Evolutionary conservation across 2,329 filamentous ascomycete species (phyloP), one percentile per base, ranked within the genome.

Genomic region (Paraconiothyrium brasiliense): DNA sequence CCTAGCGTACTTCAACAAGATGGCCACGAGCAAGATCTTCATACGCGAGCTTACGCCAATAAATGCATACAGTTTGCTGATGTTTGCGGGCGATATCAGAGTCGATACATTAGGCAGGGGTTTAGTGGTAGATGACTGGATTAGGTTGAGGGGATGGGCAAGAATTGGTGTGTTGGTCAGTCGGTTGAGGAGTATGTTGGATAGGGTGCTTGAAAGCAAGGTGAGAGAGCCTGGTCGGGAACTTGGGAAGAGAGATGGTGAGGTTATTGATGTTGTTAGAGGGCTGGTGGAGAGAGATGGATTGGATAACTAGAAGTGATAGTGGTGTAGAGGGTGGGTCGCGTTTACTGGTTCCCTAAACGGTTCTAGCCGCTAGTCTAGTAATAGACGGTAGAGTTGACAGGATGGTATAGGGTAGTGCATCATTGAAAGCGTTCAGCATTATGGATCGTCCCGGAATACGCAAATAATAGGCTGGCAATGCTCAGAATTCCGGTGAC

Each of bases 21-120:
- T 98, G 81, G 89, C 91, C 3, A 98, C 94, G 0, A 91, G 87
- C 75, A 98, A 98, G 82, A 88, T 97, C 2, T 98, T 97, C 75
- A 88, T 98, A 27, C 85, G 94, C 24, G 94, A 98, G 72, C 80
- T 97, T 50, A 98, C 94, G 14, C 95, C 95, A 1, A 94, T 97
- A 78, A 97, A 97, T 72, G 89, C 91, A 0, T 98, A 94, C 76
- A 91, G 91, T 0, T 83, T 97, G 37, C 87, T 99, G 30, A 85
- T 99, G 60, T 98, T 99, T 79, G 91, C 90, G 0, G 95, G 95
- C 0, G 84, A 88, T 1, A 93, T 98, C 54, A 87, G 89, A 62
- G 87, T 98, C 3, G 95, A 98, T 79, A 97, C 93, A 0, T 83
- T 93, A 47, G 94, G 94, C 6, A 85, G 94, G 24, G 95, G 95